These are phyloP conservation scores for Salix arbutifolia DNA, from an alignment of 345 rosid genomes.

Conservation along the genomic window DNA sequence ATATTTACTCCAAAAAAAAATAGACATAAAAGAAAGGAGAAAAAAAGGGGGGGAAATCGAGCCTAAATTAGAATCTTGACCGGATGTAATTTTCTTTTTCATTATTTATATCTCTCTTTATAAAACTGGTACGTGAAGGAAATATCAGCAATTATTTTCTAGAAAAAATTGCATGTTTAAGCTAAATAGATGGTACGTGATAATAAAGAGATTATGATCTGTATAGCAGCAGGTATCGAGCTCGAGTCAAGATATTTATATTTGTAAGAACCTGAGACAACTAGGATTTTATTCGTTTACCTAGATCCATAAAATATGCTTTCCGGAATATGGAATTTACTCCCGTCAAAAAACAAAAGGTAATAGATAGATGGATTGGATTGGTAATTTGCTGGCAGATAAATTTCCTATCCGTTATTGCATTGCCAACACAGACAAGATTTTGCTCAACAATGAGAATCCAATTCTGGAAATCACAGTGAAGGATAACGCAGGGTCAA, in stretches of 20 bases:
- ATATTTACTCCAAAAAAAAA: too few relatives aligned
- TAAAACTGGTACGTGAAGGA: too few relatives aligned
- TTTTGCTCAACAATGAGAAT: neutral
- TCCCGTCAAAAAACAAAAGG: too few relatives aligned
- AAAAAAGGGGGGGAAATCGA: too few relatives aligned
- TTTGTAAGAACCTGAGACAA: too few relatives aligned
- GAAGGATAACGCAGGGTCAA: neutral
- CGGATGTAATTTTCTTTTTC: too few relatives aligned
- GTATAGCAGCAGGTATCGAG: fast-evolving
- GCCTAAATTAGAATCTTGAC: neutral
- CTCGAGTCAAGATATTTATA: fast-evolving
- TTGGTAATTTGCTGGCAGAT: neutral
- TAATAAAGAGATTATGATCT: too few relatives aligned
- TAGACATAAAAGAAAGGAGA: too few relatives aligned
- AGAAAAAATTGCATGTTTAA: neutral
- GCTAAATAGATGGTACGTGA: neutral
- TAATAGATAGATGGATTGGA: neutral
- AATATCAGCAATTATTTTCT: too few relatives aligned
- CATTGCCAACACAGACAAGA: neutral
- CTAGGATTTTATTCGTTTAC: too few relatives aligned
- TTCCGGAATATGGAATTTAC: too few relatives aligned
- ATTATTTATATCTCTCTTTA: too few relatives aligned
- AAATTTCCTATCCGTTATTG: neutral
- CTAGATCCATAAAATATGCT: fast-evolving
- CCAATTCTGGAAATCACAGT: neutral